Evolutionary conservation across 352 stramenopile genomes (phyloP).

Genomic region (Phytopythium ostracodes): DNA sequence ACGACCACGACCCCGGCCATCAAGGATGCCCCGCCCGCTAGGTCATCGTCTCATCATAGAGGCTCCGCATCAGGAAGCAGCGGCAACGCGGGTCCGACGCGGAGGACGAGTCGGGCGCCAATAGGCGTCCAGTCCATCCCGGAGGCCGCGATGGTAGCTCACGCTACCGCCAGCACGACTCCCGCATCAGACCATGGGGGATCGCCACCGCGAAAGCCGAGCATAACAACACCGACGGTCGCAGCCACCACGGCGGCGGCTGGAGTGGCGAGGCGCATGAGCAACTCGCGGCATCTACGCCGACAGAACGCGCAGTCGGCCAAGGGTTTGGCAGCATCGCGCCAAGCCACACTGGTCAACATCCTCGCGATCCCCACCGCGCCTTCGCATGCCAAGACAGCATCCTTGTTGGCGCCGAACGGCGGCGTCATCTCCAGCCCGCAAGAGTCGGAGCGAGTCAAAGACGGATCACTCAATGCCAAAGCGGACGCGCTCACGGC

Average conservation of each 20-base stretch:
- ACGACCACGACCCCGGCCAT: not conserved
- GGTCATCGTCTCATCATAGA: not conserved
- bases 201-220: not conserved
- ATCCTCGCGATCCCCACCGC: not conserved
- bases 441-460: not conserved
- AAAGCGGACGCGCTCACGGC: not conserved
- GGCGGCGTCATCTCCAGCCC: not conserved
- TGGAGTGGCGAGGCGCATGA: conserved; percentile 4
- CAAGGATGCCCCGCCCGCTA: not conserved
- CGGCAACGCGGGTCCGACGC: not conserved
- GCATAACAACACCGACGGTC: not conserved
- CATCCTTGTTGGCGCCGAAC: not conserved
- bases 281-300: conserved; percentile 13
- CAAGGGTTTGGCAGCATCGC: not conserved
- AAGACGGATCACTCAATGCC: not conserved
- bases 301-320: not conserved
- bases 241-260: not conserved
- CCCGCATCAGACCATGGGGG: not conserved
- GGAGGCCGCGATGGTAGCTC: not conserved
- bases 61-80: not conserved
- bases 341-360: conserved; percentile 7
- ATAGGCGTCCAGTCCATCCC: conserved; percentile 15
- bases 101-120: not conserved
- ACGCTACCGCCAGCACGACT: not conserved
- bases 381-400: not conserved